Evolutionary conservation across 192 early-diverging fungal genomes (phyloP).

Genomic region (Backusella parvicylindrica): DNA sequence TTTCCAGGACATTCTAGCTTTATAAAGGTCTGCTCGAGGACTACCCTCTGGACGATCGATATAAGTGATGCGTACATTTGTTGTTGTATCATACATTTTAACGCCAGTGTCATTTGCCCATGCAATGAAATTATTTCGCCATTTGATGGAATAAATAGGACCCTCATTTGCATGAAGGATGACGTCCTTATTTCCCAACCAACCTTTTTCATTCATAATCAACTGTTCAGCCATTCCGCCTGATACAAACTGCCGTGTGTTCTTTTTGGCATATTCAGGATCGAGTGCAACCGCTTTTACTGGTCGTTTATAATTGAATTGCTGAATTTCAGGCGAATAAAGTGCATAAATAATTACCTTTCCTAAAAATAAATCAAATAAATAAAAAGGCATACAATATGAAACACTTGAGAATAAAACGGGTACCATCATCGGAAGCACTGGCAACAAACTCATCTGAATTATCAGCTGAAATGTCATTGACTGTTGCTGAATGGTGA

Average conservation of each 20-base stretch:
- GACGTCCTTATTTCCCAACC: conserved; percentile 83
- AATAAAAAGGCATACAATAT: background rate
- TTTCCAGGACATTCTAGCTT: conserved; percentile 86
- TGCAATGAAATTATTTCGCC: conserved; percentile 82
- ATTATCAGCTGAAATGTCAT: conserved; percentile 81
- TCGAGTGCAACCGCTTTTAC: conserved; percentile 89
- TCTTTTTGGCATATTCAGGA: conserved; percentile 77
- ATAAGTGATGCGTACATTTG: conserved; percentile 74
- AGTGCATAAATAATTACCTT: conserved; percentile 85
- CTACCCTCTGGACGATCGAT: conserved; percentile 76
- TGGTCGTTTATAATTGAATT: conserved; percentile 81
- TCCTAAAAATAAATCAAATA: conserved; percentile 40
- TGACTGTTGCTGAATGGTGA: conserved; percentile 84
- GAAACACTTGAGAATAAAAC: background rate
- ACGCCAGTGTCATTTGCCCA: conserved; percentile 94
- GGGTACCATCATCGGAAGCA: conserved; percentile 86
- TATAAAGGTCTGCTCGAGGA: conserved; percentile 79
- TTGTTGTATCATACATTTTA: conserved; percentile 76
- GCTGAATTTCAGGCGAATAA: conserved; percentile 65
- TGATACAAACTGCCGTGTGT: conserved; percentile 75
- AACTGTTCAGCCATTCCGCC: conserved; percentile 92
- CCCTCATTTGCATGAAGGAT: conserved; percentile 88
- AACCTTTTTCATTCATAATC: conserved; percentile 85
- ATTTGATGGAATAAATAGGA: conserved; percentile 81
- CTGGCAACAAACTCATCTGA: conserved; percentile 88